Evolutionary conservation across 2,329 filamentous ascomycete genomes (phyloP), one percentile per base, ranked within the genome.

Genomic region (Fusarium zealandicum): DNA sequence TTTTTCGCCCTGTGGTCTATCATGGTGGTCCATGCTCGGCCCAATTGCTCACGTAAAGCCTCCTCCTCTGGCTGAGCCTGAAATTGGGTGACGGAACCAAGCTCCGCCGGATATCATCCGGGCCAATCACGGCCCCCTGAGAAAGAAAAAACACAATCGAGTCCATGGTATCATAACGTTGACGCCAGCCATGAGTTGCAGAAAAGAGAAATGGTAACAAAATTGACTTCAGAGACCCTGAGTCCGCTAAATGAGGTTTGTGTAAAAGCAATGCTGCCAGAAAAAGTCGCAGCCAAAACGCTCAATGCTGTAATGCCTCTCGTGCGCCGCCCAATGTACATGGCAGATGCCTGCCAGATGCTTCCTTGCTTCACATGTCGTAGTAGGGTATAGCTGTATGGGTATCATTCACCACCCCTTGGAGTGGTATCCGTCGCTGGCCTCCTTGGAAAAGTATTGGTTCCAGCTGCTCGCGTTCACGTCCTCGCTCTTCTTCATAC

Each of bases 371-470:
- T 45, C 42, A 17, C 17, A 18, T 45, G 39, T 61, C 42, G 58
- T 57, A 48, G 42, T 56, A 28, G 54, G 51, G 58, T 63, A 64
- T 66, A 61, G 54, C 54, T 57, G 51, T 65, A 44, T 65, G 56
- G 44, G 54, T 54, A 41, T 59, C 59, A 41, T 63, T 69, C 65
- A 77, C 75, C 75, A 77, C 32, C 75, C 75, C 68, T 77, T 77
- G 54, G 75, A 75, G 66, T 77, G 75, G 61, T 77, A 77, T 54
- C 74, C 74, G 50, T 76, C 74, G 53, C 80, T 78, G n/a, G 90
- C 85, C 37, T 92, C 91, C 71, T 88, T 86, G 69, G 89, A 86
- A 69, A 96, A 92, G 75, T 92, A 95, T 67, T 95, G 87, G 73
- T 95, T 95, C 86, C 85, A 93, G 68, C 89, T 92, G 68, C 82